Base-by-base conservation (phyloP, 345 rosid genomes). In the Eucalyptus cladocalyx region DNA sequence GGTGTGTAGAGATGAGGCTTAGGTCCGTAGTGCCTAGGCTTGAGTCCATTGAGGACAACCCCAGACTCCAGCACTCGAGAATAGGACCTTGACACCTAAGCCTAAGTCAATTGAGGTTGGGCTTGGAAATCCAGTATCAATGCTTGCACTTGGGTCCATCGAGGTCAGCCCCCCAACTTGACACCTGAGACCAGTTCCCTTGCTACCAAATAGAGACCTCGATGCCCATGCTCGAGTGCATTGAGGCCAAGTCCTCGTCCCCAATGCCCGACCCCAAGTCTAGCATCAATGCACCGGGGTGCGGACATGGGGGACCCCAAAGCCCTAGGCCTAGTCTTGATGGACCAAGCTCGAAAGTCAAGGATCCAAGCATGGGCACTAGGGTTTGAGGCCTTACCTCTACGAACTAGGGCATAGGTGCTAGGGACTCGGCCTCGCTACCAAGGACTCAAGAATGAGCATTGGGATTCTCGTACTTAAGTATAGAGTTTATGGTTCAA, bases 401-500 rank as follows among this genome's bases (percentile, higher is more conserved):
- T 18, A 53, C 3, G 9, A 24, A 53, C 10, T 1, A 7, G 4
- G 58, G 24, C 24, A 53, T 1, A 8, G 1, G 24, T 4, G 4
- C 2, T 18, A 0, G 4, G 58, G 24, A 7, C 58, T 21, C 1
- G 6, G 1, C 62, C 0, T 24, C 1, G 6, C 62, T 10, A 23
- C 12, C 1, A 53, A 50, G 53, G 18, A 14, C 53, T 5, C 6
- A 1, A 53, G 30, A 56, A 56, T 56, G 62, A 56, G 62, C 62
- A 24, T 56, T 18, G 6, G 1, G 13, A 24, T 56, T 56, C 30
- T 56, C 1, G 13, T 24, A 0, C 6, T 24, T 3, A 24, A 24
- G 30, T 24, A 24, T 0, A 56, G 30, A 56, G 30, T 24, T 56
- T 56, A 0, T 10, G 62, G 13, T 0, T 56, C 3, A 56, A 56